These are phyloP conservation scores for Phialophora verrucosa DNA, from an alignment of 2,329 filamentous ascomycete species.

Conservation along the genomic window DNA sequence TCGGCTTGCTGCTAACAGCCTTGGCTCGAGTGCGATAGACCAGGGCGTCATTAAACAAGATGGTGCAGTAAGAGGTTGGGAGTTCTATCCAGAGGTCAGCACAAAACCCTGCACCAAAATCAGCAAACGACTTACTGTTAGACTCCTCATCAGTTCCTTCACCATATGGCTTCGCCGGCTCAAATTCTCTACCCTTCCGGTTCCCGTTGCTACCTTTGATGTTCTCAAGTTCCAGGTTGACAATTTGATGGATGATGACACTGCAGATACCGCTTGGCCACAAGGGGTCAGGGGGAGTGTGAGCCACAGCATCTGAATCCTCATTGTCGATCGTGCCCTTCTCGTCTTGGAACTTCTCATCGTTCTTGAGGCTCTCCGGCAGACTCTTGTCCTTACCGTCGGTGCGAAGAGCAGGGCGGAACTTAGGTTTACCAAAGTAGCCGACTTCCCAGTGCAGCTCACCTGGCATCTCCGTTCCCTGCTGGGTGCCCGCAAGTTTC, in stretches of 20 bases:
- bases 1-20: conserved; percentile 90
- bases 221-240: conserved; percentile 90
- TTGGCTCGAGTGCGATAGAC: conserved; percentile 94
- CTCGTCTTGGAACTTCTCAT: conserved; percentile 83
- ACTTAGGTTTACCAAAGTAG: conserved; percentile 89
- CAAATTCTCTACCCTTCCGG: conserved; percentile 82
- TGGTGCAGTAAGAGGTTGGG: conserved; percentile 92
- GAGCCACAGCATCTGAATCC: conserved; percentile 81
- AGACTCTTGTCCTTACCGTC: conserved; percentile 83
- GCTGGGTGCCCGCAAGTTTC: conserved; percentile 79
- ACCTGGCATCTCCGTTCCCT: conserved; percentile 86
- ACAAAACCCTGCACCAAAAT: neutral
- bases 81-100: conserved; percentile 55
- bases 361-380: conserved; percentile 73
- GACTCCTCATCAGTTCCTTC: conserved; percentile 85
- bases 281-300: conserved; percentile 92
- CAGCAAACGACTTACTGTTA: conserved; percentile 48
- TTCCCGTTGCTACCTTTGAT: conserved; percentile 83
- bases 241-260: conserved; percentile 89
- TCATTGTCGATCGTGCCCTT: conserved; percentile 75
- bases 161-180: conserved; percentile 82
- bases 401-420: conserved; percentile 81
- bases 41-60: conserved; percentile 53
- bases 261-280: conserved; percentile 92
- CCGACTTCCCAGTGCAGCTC: conserved; percentile 96